Evolutionary conservation across 176 grass and related monocot genomes (phyloP), one percentile per base, ranked within the genome.

Genomic region (Raddia distichophylla): DNA sequence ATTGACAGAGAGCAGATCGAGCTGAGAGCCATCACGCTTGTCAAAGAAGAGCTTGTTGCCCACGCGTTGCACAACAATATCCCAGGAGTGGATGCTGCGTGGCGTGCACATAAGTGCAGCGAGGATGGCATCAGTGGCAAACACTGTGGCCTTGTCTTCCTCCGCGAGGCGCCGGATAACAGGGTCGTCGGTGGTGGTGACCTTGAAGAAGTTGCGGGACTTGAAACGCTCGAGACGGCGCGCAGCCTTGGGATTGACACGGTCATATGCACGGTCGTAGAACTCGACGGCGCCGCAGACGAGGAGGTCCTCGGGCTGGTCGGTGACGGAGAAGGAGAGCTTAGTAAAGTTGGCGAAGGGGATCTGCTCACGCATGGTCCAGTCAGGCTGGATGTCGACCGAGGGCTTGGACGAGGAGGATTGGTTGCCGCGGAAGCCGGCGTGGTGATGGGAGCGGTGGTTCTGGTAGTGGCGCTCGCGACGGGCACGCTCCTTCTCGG

Each of bases 21-120:
- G 88, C 87, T 93, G 93, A 2, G 85, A 86, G 35, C 88, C 88
- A 74, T 96, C 93, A 7, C 93, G 90, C 86, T 96, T 96, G 91
- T 96, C 93, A 58, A 96, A 86, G 84, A 96, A 96, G 35, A 96
- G 81, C 93, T 96, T 96, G 74, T 93, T 96, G 54, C 93, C 93
- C 1, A 96, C 93, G 17, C 90, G 90, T 83, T 96, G 93, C 22
- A 95, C 86, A 4, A 95, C 88, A 10, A 95, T 93, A 78, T 95
- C 93, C 93, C 93, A 95, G 0, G 90, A 92, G 20, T 76, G 78
- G 63, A 95, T 84, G 17, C 90, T 90, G 66, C 93, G 88, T 2
- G 93, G 93, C 13, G 93, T 85, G 53, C 93, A 95, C 93, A 95
- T 95, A 4, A 95, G 87, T 1, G 90, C 90, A 0, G 93, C 82